phyloP scores from a whole-genome alignment of 2,329 filamentous ascomycete genomes.

The Aspergillus novofumigatus region DNA sequence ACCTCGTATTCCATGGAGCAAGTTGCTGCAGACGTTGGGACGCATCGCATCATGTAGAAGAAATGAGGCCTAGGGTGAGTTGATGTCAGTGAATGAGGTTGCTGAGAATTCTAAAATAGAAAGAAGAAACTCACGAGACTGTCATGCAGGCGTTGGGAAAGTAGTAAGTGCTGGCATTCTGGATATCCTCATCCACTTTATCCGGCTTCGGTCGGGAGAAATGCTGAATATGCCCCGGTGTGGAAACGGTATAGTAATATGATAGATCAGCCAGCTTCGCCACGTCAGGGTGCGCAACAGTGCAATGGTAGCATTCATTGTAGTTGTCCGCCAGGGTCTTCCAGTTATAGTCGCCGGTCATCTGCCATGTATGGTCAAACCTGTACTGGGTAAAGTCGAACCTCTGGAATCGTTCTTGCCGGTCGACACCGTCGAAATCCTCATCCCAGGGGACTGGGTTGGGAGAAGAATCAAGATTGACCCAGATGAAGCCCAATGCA shows the following conservation, averaged over 20 bases:
- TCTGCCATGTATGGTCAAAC: slow-evolving; percentile 24
- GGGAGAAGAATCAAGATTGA: slow-evolving; percentile 18
- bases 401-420: slow-evolving; percentile 18
- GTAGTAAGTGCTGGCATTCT: slow-evolving; percentile 24
- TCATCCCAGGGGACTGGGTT: slow-evolving; percentile 18
- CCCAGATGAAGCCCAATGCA: slow-evolving; percentile 21
- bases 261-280: slow-evolving; percentile 49
- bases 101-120: too few relatives aligned
- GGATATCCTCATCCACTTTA: not conserved
- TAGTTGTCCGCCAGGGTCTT: slow-evolving; percentile 23
- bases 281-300: slow-evolving; percentile 23
- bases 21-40: slow-evolving; percentile 50
- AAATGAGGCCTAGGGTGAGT: slow-evolving; percentile 43
- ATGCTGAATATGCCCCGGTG: slow-evolving; percentile 49
- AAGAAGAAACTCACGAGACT: slow-evolving; percentile 23
- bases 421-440: slow-evolving; percentile 15
- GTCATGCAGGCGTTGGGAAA: slow-evolving; percentile 28
- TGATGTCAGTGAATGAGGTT: not conserved
- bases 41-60: slow-evolving; percentile 61
- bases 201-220: slow-evolving; percentile 8
- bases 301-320: slow-evolving; percentile 25
- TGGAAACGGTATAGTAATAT: slow-evolving; percentile 51
- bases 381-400: slow-evolving; percentile 21
- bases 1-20: slow-evolving; percentile 60
- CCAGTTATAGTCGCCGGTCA: slow-evolving; percentile 22